Base-by-base conservation (phyloP, 2,329 filamentous ascomycete genomes). In the Ascochyta lentis region DNA sequence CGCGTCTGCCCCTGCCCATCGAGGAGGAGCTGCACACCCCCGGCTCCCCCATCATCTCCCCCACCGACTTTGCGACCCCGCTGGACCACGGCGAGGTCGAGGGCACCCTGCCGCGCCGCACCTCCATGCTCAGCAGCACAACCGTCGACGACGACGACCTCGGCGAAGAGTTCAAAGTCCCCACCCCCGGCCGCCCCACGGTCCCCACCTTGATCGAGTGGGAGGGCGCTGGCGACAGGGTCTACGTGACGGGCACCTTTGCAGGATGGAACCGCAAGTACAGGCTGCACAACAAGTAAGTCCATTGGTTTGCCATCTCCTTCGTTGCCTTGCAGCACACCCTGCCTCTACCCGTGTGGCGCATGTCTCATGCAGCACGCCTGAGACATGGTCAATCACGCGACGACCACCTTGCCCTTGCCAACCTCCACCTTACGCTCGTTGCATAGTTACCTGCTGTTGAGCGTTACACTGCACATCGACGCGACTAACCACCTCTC, bases 241-340 rank as follows among this genome's bases (percentile, higher is more conserved):
- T 98, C 61, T 99, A 96, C 75, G 92, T 99, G 41, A 99, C 95
- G 0, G 94, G 94, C 63, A 98, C 95, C 19, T 97, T 98, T 72
- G 96, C 96, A 67, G 91, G 94, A 26, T 99, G 95, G 95, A 92
- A 96, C 77, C 89, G 90, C 74, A 98, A 98, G 78, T 96, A 93
- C 74, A 86, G 90, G 66, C 81, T 99, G 71, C 87, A 92, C 76
- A 88, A 85, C 76, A 89, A 91, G 92, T 96, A 85, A 85, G 89
- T 50, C 16, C 26, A 29, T 4, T n/a, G 24, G 13, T 53, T 53
- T 86, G 31, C 41, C 29, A 4, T 31, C 12, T 51, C 48, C 26
- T 16, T 22, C 26, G 16, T 33, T 29, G 33, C 41, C 49, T 26
- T 45, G 41, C 49, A 51, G 34, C 31, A 40, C 22, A 22, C 10